A percentile compares a stretch with the other conserved stretches of the same genome.
These are phyloP conservation scores for Aspergillus indologenus DNA, from an alignment of 495 filamentous ascomycete genomes.

Conservation along the genomic window DNA sequence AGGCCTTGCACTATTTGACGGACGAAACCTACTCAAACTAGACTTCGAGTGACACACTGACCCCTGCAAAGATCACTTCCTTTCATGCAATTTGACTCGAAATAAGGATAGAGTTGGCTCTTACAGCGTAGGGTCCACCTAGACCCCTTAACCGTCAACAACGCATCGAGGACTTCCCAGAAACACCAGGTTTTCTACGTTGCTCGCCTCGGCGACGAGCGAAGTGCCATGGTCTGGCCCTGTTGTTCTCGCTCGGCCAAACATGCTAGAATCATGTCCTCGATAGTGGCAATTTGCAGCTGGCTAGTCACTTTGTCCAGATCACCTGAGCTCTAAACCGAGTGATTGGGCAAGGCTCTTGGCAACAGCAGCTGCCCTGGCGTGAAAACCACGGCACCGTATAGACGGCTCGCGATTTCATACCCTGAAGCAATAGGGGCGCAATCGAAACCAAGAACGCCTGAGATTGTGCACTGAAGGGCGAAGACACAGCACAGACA, in stretches of 20 bases:
- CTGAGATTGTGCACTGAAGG: not conserved
- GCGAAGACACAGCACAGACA: not conserved
- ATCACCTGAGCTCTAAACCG: not conserved
- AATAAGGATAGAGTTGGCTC: not conserved
- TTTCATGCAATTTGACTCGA: not conserved
- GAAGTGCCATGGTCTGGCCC: no score
- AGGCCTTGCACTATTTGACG: constrained; percentile 76
- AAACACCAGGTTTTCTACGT: constrained; percentile 94
- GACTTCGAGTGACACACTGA: constrained; percentile 85
- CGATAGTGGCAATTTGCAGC: not conserved
- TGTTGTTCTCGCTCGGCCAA: no score
- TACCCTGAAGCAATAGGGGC: not conserved
- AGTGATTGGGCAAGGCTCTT: not conserved
- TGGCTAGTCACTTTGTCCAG: not conserved
- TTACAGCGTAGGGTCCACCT: constrained; percentile 90
- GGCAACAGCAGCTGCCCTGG: not conserved
- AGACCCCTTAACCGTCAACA: constrained; percentile 80
- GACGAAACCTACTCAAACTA: constrained; percentile 87
- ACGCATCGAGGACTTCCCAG: constrained; percentile 78
- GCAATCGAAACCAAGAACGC: not conserved
- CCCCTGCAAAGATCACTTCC: constrained; percentile 51
- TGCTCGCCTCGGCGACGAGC: constrained; percentile 59
- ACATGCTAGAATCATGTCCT: no score
- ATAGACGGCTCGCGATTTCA: not conserved
- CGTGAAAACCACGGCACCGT: not conserved